Evolutionary conservation across 2,329 filamentous ascomycete genomes (phyloP).

Genomic region (Arthrobotrys musiformis): DNA sequence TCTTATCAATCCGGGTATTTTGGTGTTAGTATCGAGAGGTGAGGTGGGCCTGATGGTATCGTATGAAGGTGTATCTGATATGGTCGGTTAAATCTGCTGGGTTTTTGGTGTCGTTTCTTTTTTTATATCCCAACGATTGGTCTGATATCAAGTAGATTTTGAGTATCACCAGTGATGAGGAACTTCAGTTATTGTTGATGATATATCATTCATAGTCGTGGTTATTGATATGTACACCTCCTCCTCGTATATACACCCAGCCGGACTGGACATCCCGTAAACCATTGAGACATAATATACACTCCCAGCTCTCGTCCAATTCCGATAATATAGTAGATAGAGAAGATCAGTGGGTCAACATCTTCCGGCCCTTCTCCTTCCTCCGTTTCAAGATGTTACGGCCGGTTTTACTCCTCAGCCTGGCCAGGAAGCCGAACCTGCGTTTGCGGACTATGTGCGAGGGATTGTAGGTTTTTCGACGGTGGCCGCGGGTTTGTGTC

Average conservation of each 20-base stretch:
- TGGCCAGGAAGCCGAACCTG: slow-evolving; percentile 69
- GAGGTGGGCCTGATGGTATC: not conserved
- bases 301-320: not conserved
- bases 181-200: too few relatives aligned
- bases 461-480: slow-evolving; percentile 45
- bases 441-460: slow-evolving; percentile 68
- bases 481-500: slow-evolving; percentile 33
- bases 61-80: too few relatives aligned
- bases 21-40: not conserved
- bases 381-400: slow-evolving; percentile 68
- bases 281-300: not conserved
- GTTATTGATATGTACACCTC: too few relatives aligned
- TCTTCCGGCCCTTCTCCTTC: slow-evolving; percentile 67
- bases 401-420: slow-evolving; percentile 67
- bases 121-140: too few relatives aligned
- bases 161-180: too few relatives aligned
- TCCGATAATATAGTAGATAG: not conserved
- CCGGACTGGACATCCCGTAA: too few relatives aligned
- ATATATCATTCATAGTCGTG: too few relatives aligned
- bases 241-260: too few relatives aligned
- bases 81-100: not conserved
- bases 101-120: not conserved
- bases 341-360: slow-evolving; percentile 33
- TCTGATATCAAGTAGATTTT: too few relatives aligned
- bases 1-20: not conserved